phyloP scores from a whole-genome alignment of 2,329 filamentous ascomycete species.

The Cladosporium austrohemisphaericum region DNA sequence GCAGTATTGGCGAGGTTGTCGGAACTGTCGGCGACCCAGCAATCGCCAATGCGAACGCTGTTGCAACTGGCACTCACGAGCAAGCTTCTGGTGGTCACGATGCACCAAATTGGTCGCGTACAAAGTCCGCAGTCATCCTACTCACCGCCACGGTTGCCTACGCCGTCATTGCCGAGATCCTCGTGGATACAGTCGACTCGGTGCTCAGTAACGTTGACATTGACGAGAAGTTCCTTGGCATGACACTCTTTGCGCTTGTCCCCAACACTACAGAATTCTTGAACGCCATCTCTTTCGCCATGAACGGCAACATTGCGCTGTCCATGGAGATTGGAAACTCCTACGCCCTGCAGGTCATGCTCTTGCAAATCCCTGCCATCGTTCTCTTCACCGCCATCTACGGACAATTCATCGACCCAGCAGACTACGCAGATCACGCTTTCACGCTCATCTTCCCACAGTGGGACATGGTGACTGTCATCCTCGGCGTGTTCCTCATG shows the following conservation, averaged over 20 bases:
- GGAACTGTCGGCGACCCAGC: constrained; percentile 4
- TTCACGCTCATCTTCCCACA: constrained; percentile 92
- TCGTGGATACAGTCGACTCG: constrained; percentile 96
- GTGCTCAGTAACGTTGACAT: constrained; percentile 86
- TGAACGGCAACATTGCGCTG: constrained; percentile 98
- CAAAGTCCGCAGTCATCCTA: constrained; percentile 85
- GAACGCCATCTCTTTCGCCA: constrained; percentile 98
- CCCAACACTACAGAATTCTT: constrained; percentile 98
- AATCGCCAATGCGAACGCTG: constrained; percentile 3
- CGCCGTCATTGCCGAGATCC: constrained; percentile 93
- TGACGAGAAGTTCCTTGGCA: constrained; percentile 95
- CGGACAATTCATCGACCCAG: constrained; percentile 53
- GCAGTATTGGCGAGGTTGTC: constrained; percentile 1
- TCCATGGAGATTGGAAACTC: constrained; percentile 99
- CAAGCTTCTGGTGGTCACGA: constrained; percentile 70
- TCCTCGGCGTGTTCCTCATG: constrained; percentile 90
- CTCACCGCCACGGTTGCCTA: constrained; percentile 87
- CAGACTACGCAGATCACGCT: constrained; percentile 57
- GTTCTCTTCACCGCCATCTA: constrained; percentile 86
- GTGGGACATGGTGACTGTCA: constrained; percentile 98
- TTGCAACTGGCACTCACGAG: constrained; percentile 11
- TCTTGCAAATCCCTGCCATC: constrained; percentile 88
- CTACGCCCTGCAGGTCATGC: constrained; percentile 91
- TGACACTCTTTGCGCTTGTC: constrained; percentile 92
- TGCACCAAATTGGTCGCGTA: constrained; percentile 95